These are phyloP conservation scores for Sporisorium graminicola DNA, from an alignment of 1,284 basidiomycete genomes.

Conservation along the genomic window DNA sequence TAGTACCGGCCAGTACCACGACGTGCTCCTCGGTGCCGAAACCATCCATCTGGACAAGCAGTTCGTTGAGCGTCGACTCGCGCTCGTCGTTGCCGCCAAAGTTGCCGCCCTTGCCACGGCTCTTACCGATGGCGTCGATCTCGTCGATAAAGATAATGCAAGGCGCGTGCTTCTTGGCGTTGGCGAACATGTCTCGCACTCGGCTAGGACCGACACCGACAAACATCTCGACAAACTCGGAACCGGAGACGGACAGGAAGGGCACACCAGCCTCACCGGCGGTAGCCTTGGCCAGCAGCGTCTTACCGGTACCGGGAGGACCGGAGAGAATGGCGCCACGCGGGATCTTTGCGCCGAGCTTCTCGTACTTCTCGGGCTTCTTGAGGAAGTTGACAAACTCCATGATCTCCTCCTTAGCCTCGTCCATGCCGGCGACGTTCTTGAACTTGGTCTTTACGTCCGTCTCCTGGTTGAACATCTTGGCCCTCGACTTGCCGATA, in stretches of 20 bases:
- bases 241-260: conserved; percentile 97
- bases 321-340: conserved; percentile 97
- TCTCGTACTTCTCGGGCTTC: conserved; percentile 93
- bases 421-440: conserved; percentile 99
- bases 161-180: conserved; percentile 96
- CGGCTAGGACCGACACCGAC: conserved; percentile 98
- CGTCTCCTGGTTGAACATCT: conserved; percentile 97
- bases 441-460: conserved; percentile 93
- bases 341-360: conserved; percentile 97
- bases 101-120: conserved; percentile 86
- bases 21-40: conserved; percentile 96
- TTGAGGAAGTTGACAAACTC: conserved; percentile 99
- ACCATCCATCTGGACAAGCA: conserved; percentile 99
- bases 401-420: conserved; percentile 99
- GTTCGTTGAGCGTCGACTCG: conserved; percentile 96
- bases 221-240: conserved; percentile 99
- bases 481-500: conserved; percentile 95
- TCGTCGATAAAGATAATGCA: conserved; percentile 81
- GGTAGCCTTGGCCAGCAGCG: conserved; percentile 95
- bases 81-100: conserved; percentile 98
- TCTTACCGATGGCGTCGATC: conserved; percentile 93
- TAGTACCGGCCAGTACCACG: conserved; percentile 96
- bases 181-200: conserved; percentile 96
- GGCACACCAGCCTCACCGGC: conserved; percentile 97
- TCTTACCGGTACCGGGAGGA: conserved; percentile 98